Evolutionary conservation across 2,329 filamentous ascomycete species (phyloP).

Genomic region (Sordariomycetes sp.): DNA sequence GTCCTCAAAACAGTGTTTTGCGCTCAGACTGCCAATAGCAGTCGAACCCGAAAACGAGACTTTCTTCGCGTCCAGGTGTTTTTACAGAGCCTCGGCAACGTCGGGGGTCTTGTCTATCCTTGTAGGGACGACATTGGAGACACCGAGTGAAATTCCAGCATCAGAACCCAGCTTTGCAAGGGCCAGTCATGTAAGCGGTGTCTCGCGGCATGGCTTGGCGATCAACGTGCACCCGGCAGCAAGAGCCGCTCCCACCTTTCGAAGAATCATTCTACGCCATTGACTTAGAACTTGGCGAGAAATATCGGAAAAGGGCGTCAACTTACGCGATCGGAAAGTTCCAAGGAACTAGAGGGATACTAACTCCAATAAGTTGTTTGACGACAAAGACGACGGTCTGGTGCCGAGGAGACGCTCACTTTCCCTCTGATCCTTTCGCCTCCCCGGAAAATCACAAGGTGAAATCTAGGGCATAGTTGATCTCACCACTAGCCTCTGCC

Average conservation of each 20-base stretch:
- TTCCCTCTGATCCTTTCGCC: conserved; percentile 60
- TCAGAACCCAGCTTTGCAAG: conserved; percentile 75
- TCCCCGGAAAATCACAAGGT: conserved; percentile 76
- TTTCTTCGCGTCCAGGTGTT: conserved; percentile 66
- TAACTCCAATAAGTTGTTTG: conserved; percentile 80
- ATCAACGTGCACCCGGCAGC: conserved; percentile 95
- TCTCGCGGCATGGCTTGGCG: conserved; percentile 82
- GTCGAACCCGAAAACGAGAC: conserved; percentile 87
- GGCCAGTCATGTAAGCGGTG: conserved; percentile 80
- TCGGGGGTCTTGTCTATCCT: conserved; percentile 49
- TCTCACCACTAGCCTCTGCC: conserved; percentile 61
- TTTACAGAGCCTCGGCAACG: conserved; percentile 63
- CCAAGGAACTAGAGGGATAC: conserved; percentile 76
- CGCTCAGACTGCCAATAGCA: conserved; percentile 57
- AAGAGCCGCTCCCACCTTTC: conserved; percentile 60
- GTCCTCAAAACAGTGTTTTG: conserved; percentile 77
- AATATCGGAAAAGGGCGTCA: no score
- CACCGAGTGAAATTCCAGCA: conserved; percentile 78
- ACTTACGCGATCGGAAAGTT: conserved; percentile 59
- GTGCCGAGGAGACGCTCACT: conserved; percentile 55
- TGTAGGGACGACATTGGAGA: conserved; percentile 73
- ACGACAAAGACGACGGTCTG: conserved; percentile 65
- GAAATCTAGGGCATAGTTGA: conserved; percentile 60
- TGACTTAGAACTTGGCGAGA: no score
- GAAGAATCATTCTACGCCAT: conserved; percentile 44